Conservation (phyloP, 2,329 filamentous ascomycete species). For the Cladophialophora yegresii region DNA sequence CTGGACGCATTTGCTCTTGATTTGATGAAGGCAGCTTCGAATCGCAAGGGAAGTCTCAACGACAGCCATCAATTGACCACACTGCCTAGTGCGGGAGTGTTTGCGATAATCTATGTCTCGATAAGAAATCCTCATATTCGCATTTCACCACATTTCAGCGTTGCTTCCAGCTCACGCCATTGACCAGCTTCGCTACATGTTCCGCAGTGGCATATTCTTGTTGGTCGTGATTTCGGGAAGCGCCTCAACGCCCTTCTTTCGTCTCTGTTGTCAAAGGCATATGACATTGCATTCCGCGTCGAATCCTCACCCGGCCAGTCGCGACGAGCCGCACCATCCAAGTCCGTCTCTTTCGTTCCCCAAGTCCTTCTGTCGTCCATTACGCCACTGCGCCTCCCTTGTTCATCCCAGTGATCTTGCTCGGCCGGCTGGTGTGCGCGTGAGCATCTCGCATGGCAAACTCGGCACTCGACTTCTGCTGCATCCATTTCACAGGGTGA, state of each 20-base stretch:
- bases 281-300: not conserved
- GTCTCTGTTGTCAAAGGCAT: not conserved
- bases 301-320: not conserved
- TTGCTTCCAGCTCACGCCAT: not conserved
- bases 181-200: not conserved
- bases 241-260: too few species aligned
- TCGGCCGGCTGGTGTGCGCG: not conserved
- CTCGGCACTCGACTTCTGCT: conserved; percentile 8
- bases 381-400: not conserved
- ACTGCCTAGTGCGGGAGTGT: not conserved
- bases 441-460: conserved; percentile 4
- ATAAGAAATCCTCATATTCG: not conserved
- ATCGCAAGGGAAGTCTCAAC: not conserved
- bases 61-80: not conserved
- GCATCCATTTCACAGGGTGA: conserved; percentile 47
- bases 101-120: not conserved
- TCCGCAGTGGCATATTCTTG: not conserved
- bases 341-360: not conserved
- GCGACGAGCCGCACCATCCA: not conserved
- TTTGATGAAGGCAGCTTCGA: not conserved
- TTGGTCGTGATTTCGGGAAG: not conserved
- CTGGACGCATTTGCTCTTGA: not conserved
- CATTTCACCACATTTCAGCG: not conserved
- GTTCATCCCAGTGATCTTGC: not conserved
- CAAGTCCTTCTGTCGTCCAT: not conserved